These are phyloP conservation scores for Amanita subjunquillea DNA, from an alignment of 768 basidiomycete species.

Conservation along the genomic window DNA sequence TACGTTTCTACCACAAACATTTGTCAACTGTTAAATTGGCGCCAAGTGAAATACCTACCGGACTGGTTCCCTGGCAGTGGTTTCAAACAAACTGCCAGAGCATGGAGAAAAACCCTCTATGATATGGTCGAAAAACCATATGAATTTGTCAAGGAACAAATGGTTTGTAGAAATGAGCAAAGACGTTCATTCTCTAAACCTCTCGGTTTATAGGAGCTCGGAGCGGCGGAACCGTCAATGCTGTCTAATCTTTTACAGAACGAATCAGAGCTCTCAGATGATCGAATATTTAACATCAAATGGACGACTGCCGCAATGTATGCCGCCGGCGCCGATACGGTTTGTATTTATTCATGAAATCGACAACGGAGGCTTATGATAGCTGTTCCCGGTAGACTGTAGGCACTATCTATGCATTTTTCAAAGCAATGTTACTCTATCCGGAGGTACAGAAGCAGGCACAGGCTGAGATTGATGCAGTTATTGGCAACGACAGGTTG, in stretches of 20 bases:
- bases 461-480: slow-evolving; percentile 30
- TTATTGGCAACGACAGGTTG: slow-evolving; percentile 28
- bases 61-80: slow-evolving; percentile 36
- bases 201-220: slow-evolving; percentile 12
- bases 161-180: slow-evolving; percentile 14
- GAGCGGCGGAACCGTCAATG: slow-evolving; percentile 24
- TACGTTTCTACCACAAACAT: neutral
- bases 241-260: slow-evolving; percentile 21
- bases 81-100: slow-evolving; percentile 29
- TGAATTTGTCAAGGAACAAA: slow-evolving; percentile 17
- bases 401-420: slow-evolving; percentile 26
- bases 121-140: slow-evolving; percentile 27
- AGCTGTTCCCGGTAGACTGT: slow-evolving; percentile 21
- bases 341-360: neutral
- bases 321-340: slow-evolving; percentile 29
- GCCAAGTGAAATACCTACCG: slow-evolving; percentile 29
- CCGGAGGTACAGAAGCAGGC: slow-evolving; percentile 28
- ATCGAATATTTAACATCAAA: slow-evolving; percentile 28
- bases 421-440: slow-evolving; percentile 28
- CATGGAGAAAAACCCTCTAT: slow-evolving; percentile 21
- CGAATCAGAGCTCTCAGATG: slow-evolving; percentile 15
- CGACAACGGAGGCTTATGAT: neutral
- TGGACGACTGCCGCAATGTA: slow-evolving; percentile 41
- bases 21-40: neutral
- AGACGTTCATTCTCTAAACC: neutral